A percentile compares a stretch with the other conserved stretches of the same genome.
phyloP scores from a whole-genome alignment of 495 filamentous ascomycete genomes.

The Patellaria atrata region DNA sequence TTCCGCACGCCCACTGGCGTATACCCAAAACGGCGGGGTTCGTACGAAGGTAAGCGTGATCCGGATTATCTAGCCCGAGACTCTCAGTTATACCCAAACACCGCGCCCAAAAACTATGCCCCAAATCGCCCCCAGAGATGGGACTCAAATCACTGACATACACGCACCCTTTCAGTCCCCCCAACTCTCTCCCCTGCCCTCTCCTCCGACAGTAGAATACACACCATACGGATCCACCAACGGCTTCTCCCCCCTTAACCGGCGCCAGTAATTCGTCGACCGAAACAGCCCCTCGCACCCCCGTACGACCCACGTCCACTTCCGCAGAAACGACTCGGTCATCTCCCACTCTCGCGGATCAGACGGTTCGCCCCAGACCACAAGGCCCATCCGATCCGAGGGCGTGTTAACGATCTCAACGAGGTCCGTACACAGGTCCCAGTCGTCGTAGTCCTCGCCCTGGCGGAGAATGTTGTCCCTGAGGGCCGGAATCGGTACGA shows the following conservation, averaged over 20 bases:
- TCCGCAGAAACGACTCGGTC: conserved; percentile 5
- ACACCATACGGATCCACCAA: no score
- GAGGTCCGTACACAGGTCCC: conserved; percentile 7
- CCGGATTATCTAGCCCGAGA: no score
- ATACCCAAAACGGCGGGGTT: no score
- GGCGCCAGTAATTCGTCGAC: conserved; percentile 5
- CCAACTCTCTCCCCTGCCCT: no score
- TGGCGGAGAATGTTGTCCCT: conserved; percentile 7
- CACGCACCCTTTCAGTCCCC: no score
- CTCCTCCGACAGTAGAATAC: no score
- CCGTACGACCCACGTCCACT: conserved; percentile 10
- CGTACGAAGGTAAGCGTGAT: no score
- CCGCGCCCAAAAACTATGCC: no score
- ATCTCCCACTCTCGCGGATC: conserved; percentile 8
- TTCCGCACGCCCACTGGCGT: no score
- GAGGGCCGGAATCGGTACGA: conserved; percentile 2
- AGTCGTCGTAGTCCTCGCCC: conserved; percentile 1
- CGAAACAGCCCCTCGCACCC: conserved; percentile 8
- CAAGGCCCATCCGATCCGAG: conserved; percentile 1
- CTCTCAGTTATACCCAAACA: no score
- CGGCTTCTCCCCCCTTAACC: conserved; percentile 7
- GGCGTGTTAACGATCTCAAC: conserved; percentile 3
- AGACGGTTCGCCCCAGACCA: conserved; percentile 13
- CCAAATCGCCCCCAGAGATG: no score
- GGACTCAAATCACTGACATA: no score